Conservation (phyloP, 108 stramenopile genomes). For the Cyclotella sp. region DNA sequence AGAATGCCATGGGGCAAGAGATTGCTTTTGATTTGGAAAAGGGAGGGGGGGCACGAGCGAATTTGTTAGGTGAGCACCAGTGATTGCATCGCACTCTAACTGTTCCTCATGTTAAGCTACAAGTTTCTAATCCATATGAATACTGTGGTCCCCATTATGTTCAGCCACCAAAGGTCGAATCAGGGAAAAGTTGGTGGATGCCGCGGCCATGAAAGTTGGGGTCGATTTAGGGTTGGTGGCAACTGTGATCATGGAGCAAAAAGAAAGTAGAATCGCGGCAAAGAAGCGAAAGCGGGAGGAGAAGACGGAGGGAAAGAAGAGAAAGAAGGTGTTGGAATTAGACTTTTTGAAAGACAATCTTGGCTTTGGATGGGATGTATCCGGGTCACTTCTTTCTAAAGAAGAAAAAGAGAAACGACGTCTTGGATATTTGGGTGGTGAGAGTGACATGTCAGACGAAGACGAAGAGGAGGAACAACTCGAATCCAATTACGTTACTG, state of each 20-base stretch:
- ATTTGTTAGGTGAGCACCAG: slow-evolving; percentile 44
- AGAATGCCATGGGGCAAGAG: slow-evolving; percentile 91
- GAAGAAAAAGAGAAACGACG: slow-evolving; percentile 58
- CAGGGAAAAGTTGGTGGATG: slow-evolving; percentile 78
- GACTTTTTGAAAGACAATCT: slow-evolving; percentile 82
- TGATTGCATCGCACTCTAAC: too few relatives aligned
- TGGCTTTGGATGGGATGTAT: slow-evolving; percentile 52
- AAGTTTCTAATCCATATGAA: too few relatives aligned
- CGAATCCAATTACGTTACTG: slow-evolving; percentile 47
- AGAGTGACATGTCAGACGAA: slow-evolving; percentile 49
- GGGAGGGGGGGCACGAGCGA: slow-evolving; percentile 86
- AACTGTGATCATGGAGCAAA: slow-evolving; percentile 48
- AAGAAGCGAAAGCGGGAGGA: slow-evolving; percentile 43
- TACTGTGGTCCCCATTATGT: too few relatives aligned
- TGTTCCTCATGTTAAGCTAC: too few relatives aligned
- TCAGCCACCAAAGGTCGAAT: slow-evolving; percentile 58
- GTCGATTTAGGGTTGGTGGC: slow-evolving; percentile 67
- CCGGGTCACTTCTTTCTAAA: slow-evolving; percentile 22
- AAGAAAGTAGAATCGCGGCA: slow-evolving; percentile 50
- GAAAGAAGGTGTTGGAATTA: slow-evolving; percentile 24
- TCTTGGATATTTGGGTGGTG: slow-evolving; percentile 47
- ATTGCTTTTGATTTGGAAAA: slow-evolving; percentile 87
- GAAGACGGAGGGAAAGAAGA: slow-evolving; percentile 40
- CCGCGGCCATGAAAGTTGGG: slow-evolving; percentile 84
- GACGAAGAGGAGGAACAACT: slow-evolving; percentile 45